Evolutionary conservation across 1,284 basidiomycete species (phyloP).

Genomic region (Fomitopsis pinicola): DNA sequence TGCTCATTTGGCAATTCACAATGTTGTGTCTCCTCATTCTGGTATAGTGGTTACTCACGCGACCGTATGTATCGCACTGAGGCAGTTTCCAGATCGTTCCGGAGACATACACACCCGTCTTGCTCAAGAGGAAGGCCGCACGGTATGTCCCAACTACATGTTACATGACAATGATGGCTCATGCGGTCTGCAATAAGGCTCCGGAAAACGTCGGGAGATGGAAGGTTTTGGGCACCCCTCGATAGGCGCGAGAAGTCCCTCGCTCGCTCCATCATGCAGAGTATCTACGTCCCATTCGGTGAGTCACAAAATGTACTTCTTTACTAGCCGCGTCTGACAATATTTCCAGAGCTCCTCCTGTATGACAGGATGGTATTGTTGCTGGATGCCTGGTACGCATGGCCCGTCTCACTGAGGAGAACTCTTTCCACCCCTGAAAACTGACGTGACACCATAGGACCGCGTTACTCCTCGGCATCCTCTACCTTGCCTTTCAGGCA

Average conservation of each 20-base stretch:
- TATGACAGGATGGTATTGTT: conserved; percentile 76
- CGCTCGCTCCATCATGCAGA: conserved; percentile 32
- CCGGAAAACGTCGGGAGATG: conserved; percentile 54
- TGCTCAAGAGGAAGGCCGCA: conserved; percentile 58
- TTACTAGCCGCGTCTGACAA: not conserved
- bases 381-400: conserved; percentile 48
- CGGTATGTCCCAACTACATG: conserved; percentile 15
- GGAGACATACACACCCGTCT: conserved; percentile 70
- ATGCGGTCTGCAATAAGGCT: conserved; percentile 30
- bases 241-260: conserved; percentile 44
- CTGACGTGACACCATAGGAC: conserved; percentile 31
- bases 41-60: conserved; percentile 32
- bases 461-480: conserved; percentile 66
- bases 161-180: not conserved
- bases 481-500: conserved; percentile 72
- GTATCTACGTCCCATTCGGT: conserved; percentile 66
- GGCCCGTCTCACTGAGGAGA: not conserved
- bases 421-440: not conserved
- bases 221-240: conserved; percentile 51
- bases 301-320: not conserved
- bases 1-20: conserved; percentile 59
- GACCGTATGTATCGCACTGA: not conserved
- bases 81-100: conserved; percentile 46
- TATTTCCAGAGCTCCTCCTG: conserved; percentile 53
- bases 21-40: conserved; percentile 43